These are phyloP conservation scores for Agrocybe chaxingu DNA, from an alignment of 768 basidiomycete species.

Conservation along the genomic window DNA sequence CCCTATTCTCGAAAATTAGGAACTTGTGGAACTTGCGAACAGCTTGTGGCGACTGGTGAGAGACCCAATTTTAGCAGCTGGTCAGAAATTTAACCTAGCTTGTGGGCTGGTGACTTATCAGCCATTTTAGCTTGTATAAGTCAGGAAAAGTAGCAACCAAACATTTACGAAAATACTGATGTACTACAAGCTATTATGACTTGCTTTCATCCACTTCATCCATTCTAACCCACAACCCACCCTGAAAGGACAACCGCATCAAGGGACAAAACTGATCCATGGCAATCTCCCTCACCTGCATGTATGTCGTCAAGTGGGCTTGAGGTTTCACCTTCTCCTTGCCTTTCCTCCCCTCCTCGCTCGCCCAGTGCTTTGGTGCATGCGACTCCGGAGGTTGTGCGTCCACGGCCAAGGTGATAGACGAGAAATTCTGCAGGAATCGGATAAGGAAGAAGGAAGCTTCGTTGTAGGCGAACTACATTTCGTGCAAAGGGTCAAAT, in stretches of 20 bases:
- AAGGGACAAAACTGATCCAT: no score
- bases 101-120: no score
- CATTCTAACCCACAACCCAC: conserved; percentile 42
- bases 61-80: no score
- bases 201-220: conserved; percentile 7
- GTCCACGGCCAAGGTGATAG: conserved; percentile 35
- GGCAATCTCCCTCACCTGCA: conserved; percentile 23
- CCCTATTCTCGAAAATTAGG: no score
- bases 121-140: no score
- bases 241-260: conserved; percentile 20
- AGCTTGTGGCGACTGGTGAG: no score
- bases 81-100: no score
- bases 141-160: no score
- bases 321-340: conserved; percentile 30
- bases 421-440: conserved; percentile 46
- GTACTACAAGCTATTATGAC: no score
- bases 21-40: no score
- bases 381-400: conserved; percentile 29
- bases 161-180: no score
- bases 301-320: conserved; percentile 35
- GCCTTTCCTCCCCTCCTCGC: conserved; percentile 23
- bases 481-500: no score
- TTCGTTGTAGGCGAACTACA: conserved; percentile 40
- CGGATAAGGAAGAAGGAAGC: conserved; percentile 47
- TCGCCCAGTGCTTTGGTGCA: conserved; percentile 36